Evolutionary conservation across 345 rosid species (phyloP).

Genomic region (Rubroshorea leprosula): DNA sequence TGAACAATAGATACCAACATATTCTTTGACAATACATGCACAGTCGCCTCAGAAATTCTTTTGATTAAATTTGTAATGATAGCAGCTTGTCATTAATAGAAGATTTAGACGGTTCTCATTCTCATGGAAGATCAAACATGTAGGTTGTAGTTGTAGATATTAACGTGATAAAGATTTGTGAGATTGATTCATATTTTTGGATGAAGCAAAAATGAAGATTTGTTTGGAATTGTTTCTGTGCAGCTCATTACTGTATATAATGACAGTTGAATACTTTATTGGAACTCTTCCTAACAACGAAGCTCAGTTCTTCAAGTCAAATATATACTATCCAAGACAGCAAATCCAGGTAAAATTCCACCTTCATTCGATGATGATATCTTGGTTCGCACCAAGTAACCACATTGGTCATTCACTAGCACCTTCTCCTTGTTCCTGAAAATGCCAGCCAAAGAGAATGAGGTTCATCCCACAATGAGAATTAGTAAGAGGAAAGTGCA

Average conservation of each 20-base stretch:
- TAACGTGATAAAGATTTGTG: background rate
- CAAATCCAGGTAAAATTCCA: constrained; percentile 92
- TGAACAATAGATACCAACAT: background rate
- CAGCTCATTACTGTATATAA: background rate
- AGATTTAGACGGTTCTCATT: too few relatives aligned
- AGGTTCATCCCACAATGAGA: background rate
- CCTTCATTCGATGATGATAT: constrained; percentile 90
- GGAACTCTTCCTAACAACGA: background rate
- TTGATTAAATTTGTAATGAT: too few relatives aligned
- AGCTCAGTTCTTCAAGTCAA: constrained; percentile 39
- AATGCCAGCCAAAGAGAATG: constrained; percentile 2
- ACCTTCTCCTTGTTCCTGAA: constrained; percentile 85
- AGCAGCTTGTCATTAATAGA: background rate
- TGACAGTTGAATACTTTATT: too few relatives aligned
- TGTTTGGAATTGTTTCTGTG: background rate
- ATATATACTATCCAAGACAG: constrained; percentile 86
- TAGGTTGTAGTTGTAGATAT: background rate
- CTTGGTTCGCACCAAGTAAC: constrained; percentile 89
- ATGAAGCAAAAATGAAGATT: background rate
- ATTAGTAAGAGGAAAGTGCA: background rate
- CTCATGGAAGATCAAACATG: background rate
- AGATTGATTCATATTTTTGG: background rate
- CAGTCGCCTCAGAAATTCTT: background rate
- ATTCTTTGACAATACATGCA: background rate
- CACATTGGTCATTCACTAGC: constrained; percentile 64